phyloP scores from a whole-genome alignment of 176 grass and related monocot species.

The Oryza officinalis region DNA sequence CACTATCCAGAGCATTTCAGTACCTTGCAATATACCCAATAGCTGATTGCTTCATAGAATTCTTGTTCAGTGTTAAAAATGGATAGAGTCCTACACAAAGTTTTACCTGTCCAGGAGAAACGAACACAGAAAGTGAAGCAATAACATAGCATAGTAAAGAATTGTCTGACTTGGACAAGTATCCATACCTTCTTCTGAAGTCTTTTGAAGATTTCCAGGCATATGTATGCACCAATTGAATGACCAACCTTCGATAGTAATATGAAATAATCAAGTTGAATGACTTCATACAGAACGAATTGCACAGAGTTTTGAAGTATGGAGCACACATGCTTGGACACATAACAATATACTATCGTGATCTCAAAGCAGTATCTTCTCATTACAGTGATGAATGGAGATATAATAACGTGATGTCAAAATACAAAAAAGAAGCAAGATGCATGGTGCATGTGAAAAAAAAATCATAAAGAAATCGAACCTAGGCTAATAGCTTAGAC shows the following conservation, averaged over 20 bases:
- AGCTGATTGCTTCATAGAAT: slow-evolving; percentile 60
- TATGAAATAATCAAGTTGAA: neutral
- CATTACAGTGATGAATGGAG: neutral
- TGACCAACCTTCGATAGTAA: slow-evolving; percentile 73
- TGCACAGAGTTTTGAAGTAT: neutral
- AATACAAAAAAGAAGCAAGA: neutral
- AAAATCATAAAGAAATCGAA: neutral
- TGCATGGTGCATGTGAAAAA: neutral
- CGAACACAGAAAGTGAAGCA: slow-evolving; percentile 31
- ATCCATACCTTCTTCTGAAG: slow-evolving; percentile 63
- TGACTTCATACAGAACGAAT: slow-evolving; percentile 6
- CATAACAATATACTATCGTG: neutral
- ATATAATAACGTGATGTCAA: neutral
- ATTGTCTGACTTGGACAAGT: neutral
- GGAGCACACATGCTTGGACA: neutral
- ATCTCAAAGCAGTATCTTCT: neutral
- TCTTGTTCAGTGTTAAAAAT: slow-evolving; percentile 86
- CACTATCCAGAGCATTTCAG: slow-evolving; percentile 11
- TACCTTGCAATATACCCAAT: slow-evolving; percentile 79
- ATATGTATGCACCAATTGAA: slow-evolving; percentile 91
- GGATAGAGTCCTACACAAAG: slow-evolving; percentile 82
- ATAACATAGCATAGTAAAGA: neutral
- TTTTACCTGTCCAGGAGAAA: slow-evolving; percentile 60
- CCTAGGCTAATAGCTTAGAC: neutral
- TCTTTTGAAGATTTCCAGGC: slow-evolving; percentile 80